Evolutionary conservation across 768 basidiomycete genomes (phyloP).

Genomic region (Tylopilus intermedius): DNA sequence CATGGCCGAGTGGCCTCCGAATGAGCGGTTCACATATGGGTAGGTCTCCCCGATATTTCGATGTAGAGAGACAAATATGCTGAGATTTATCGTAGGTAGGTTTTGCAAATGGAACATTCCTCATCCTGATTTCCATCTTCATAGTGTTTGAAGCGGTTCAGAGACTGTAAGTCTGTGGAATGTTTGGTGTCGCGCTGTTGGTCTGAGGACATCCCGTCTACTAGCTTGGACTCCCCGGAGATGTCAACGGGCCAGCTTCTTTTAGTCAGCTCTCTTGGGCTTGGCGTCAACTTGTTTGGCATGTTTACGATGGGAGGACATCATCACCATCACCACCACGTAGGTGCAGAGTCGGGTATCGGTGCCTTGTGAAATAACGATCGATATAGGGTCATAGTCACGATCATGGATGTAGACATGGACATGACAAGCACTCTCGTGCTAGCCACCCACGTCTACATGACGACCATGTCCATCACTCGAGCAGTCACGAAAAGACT

Average conservation of each 20-base stretch:
- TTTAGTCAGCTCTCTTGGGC: conserved; percentile 81
- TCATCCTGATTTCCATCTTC: conserved; percentile 92
- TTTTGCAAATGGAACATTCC: conserved; percentile 94
- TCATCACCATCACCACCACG: conserved; percentile 63
- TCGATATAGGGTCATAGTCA: conserved; percentile 17
- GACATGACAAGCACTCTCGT: conserved; percentile 32
- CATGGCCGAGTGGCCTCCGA: conserved; percentile 97
- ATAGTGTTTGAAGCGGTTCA: conserved; percentile 98
- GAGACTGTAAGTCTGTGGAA: conserved; percentile 58
- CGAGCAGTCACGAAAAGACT: conserved; percentile 6
- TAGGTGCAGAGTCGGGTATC: conserved; percentile 31
- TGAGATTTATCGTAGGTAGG: conserved; percentile 60
- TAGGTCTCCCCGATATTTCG: conserved; percentile 30
- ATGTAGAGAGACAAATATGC: neutral
- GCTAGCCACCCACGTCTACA: conserved; percentile 31
- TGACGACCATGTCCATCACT: conserved; percentile 25
- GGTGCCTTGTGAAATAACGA: neutral
- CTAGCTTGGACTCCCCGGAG: conserved; percentile 87
- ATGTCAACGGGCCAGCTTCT: conserved; percentile 95
- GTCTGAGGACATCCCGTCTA: neutral
- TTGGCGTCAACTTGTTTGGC: conserved; percentile 93
- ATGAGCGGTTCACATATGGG: conserved; percentile 98
- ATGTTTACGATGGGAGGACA: conserved; percentile 96
- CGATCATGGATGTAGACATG: conserved; percentile 15
- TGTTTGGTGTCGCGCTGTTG: neutral